A percentile compares a stretch with the other conserved stretches of the same genome.
These are phyloP conservation scores for Penicillium vulpinum DNA, from an alignment of 2,329 filamentous ascomycete species.

Conservation along the genomic window DNA sequence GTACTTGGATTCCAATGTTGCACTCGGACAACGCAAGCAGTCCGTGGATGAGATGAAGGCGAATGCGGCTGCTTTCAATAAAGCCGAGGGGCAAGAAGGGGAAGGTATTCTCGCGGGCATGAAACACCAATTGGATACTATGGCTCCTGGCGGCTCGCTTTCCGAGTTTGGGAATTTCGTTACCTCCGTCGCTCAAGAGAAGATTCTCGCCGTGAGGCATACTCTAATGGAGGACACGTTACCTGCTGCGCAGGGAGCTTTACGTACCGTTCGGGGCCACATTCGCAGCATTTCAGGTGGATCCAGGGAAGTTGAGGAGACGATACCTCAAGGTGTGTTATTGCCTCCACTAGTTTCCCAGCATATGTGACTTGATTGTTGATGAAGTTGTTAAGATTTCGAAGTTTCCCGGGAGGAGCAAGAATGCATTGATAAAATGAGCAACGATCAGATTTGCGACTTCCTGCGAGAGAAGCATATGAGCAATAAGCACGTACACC, in stretches of 20 bases:
- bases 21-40: background rate
- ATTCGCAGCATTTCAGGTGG: slow-evolving; percentile 7
- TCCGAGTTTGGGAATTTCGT: slow-evolving; percentile 12
- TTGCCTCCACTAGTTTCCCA: background rate
- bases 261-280: slow-evolving; percentile 11
- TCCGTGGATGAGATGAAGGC: background rate
- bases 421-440: slow-evolving; percentile 29
- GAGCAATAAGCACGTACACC: slow-evolving; percentile 24
- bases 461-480: slow-evolving; percentile 35
- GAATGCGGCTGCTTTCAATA: background rate
- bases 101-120: slow-evolving; percentile 4
- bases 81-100: background rate
- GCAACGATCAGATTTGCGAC: slow-evolving; percentile 33
- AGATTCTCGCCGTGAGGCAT: slow-evolving; percentile 10
- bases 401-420: slow-evolving; percentile 19
- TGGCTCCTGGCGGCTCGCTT: slow-evolving; percentile 4
- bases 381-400: background rate
- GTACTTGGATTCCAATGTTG: background rate
- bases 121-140: slow-evolving; percentile 11
- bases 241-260: slow-evolving; percentile 13
- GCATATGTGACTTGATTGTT: background rate
- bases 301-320: background rate
- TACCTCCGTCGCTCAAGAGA: slow-evolving; percentile 10
- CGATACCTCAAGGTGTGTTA: slow-evolving; percentile 5
- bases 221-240: slow-evolving; percentile 12